Percentiles rank a stretch among this genome's conserved stretches.
Conservation (phyloP, 2,329 filamentous ascomycete species). For the Pseudocercospora eumusae region DNA sequence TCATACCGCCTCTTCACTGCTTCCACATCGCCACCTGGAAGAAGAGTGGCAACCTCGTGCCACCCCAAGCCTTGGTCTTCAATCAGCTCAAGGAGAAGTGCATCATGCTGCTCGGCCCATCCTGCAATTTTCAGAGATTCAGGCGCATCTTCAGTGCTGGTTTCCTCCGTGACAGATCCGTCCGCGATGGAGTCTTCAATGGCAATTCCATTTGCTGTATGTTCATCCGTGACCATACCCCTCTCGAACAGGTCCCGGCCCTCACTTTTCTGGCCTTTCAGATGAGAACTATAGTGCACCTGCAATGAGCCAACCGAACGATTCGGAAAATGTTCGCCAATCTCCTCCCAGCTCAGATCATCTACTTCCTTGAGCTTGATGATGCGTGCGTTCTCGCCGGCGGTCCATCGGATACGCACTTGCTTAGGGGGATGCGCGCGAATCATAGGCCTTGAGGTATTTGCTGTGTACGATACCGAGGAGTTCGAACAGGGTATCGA, state of each 20-base stretch:
- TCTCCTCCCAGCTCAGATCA: background rate
- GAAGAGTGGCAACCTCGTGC: conserved; percentile 22
- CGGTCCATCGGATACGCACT: background rate
- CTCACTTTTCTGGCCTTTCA: background rate
- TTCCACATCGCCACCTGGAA: conserved; percentile 8
- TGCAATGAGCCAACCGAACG: background rate
- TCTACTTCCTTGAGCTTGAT: background rate
- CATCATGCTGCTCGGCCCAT: background rate
- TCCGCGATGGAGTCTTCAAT: background rate
- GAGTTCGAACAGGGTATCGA: background rate
- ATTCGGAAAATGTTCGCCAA: background rate
- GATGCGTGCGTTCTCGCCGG: background rate
- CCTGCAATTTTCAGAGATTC: background rate
- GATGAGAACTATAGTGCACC: background rate
- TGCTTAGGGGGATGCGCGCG: background rate
- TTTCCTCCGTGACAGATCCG: background rate
- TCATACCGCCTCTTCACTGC: conserved; percentile 6
- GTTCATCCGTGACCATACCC: background rate
- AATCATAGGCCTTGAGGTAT: background rate
- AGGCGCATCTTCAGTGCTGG: background rate
- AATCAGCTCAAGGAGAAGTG: conserved; percentile 14
- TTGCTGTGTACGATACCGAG: background rate
- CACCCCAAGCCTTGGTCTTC: conserved; percentile 32
- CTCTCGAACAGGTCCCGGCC: background rate
- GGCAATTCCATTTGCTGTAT: background rate